A percentile compares a stretch with the other conserved stretches of the same genome.
Evolutionary conservation across 148 eudicot genomes (phyloP).

Genomic region (Rhododendron griersonianum): DNA sequence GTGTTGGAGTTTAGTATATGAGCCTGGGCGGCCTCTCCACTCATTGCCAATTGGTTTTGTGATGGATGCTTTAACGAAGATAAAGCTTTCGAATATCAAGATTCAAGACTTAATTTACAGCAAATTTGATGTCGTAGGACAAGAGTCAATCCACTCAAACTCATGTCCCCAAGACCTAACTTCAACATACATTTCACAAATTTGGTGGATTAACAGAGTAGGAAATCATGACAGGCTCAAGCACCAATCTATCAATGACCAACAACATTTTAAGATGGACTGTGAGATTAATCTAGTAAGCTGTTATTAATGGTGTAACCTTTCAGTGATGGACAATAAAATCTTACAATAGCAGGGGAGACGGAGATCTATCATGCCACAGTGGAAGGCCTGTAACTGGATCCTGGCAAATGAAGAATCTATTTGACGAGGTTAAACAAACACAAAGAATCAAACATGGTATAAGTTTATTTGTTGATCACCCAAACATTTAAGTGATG

Average conservation of each 20-base stretch:
- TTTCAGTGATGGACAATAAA: slow-evolving; percentile 9
- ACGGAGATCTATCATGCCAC: slow-evolving; percentile 65
- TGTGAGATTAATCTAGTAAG: background rate
- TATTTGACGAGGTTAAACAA: background rate
- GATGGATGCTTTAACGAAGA: background rate
- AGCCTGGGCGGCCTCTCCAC: background rate
- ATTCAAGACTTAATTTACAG: background rate
- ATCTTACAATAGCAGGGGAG: slow-evolving; percentile 81
- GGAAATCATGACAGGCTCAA: background rate
- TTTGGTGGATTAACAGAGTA: background rate
- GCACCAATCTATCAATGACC: slow-evolving; percentile 1
- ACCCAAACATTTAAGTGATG: background rate
- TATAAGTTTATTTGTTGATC: background rate
- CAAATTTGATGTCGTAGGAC: background rate
- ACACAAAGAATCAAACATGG: background rate
- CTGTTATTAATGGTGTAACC: slow-evolving; percentile 8
- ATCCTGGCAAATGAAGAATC: slow-evolving; percentile 43
- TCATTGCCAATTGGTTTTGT: background rate
- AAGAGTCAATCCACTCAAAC: slow-evolving; percentile 1
- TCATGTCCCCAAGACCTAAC: background rate
- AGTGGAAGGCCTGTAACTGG: slow-evolving; percentile 84
- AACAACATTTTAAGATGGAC: background rate
- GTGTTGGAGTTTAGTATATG: background rate
- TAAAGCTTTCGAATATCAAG: background rate
- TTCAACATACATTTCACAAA: background rate